These are phyloP conservation scores for Fusarium sp. DNA, from an alignment of 2,329 filamentous ascomycete genomes.

Conservation along the genomic window DNA sequence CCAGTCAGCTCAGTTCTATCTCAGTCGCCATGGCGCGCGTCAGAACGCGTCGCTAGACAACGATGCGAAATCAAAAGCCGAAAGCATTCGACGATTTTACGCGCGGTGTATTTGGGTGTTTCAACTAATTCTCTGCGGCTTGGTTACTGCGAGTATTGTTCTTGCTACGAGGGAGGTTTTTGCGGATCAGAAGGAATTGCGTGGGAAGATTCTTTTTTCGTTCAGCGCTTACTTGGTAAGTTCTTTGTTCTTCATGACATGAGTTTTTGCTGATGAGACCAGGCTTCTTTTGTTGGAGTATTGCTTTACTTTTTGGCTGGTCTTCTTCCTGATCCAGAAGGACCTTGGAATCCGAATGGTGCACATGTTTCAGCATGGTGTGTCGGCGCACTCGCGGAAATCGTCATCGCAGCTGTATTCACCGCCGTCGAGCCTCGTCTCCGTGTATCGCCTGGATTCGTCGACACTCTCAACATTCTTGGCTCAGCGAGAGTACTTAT, in stretches of 20 bases:
- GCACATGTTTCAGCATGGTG: slow-evolving; percentile 55
- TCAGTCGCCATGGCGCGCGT: slow-evolving; percentile 46
- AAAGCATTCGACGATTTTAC: slow-evolving; percentile 47
- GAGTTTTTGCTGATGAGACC: neutral
- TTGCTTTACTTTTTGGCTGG: slow-evolving; percentile 57
- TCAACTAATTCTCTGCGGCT: slow-evolving; percentile 49
- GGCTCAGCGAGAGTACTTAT: slow-evolving; percentile 49
- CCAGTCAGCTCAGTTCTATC: slow-evolving; percentile 54
- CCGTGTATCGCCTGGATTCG: slow-evolving; percentile 44
- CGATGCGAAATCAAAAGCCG: slow-evolving; percentile 47
- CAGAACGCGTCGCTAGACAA: slow-evolving; percentile 39
- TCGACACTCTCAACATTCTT: slow-evolving; percentile 49
- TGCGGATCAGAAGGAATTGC: slow-evolving; percentile 39
- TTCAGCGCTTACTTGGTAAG: slow-evolving; percentile 56
- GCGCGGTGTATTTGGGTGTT: slow-evolving; percentile 51
- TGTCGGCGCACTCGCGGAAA: slow-evolving; percentile 50
- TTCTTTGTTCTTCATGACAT: neutral
- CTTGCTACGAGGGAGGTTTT: slow-evolving; percentile 50
- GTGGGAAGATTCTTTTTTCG: slow-evolving; percentile 49
- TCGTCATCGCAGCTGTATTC: slow-evolving; percentile 52
- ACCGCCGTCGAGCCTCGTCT: slow-evolving; percentile 46
- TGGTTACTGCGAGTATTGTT: slow-evolving; percentile 52
- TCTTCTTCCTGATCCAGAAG: slow-evolving; percentile 57
- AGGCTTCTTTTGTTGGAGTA: slow-evolving; percentile 56
- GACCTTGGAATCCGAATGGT: slow-evolving; percentile 55